Percentiles rank a stretch among this genome's conserved stretches.
phyloP scores from a whole-genome alignment of 2,329 filamentous ascomycete species.

The Claviceps sp. region DNA sequence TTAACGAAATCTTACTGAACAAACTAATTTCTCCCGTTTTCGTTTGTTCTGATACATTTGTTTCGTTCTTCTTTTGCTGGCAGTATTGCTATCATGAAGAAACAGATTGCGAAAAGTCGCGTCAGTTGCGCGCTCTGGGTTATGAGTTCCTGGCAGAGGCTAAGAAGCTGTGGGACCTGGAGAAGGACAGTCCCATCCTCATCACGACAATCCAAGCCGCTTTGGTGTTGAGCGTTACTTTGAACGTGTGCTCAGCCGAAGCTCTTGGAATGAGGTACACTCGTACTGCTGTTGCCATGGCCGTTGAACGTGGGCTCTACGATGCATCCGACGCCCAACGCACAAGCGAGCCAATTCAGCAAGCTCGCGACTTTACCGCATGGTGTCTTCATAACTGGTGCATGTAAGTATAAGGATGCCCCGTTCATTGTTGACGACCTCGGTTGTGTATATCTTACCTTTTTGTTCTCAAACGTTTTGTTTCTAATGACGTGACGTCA shows the following conservation, averaged over 20 bases:
- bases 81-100: background rate
- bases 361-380: background rate
- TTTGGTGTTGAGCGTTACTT: constrained; percentile 9
- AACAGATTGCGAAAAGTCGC: constrained; percentile 12
- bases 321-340: background rate
- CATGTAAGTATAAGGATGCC: background rate
- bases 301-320: background rate
- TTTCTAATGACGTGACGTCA: background rate
- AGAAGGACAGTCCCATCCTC: constrained; percentile 8
- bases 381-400: constrained; percentile 1
- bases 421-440: background rate
- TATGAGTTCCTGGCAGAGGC: constrained; percentile 21
- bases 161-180: constrained; percentile 17
- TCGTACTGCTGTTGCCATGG: background rate
- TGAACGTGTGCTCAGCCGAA: background rate
- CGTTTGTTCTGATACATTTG: background rate
- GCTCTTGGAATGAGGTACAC: background rate
- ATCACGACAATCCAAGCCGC: constrained; percentile 19
- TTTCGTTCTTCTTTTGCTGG: background rate
- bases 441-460: background rate
- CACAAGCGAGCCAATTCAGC: background rate
- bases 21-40: background rate
- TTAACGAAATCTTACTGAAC: background rate
- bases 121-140: constrained; percentile 14
- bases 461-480: background rate